Evolutionary conservation across 768 basidiomycete species (phyloP), one percentile per base, ranked within the genome.

Genomic region (Solioccasus polychromus): DNA sequence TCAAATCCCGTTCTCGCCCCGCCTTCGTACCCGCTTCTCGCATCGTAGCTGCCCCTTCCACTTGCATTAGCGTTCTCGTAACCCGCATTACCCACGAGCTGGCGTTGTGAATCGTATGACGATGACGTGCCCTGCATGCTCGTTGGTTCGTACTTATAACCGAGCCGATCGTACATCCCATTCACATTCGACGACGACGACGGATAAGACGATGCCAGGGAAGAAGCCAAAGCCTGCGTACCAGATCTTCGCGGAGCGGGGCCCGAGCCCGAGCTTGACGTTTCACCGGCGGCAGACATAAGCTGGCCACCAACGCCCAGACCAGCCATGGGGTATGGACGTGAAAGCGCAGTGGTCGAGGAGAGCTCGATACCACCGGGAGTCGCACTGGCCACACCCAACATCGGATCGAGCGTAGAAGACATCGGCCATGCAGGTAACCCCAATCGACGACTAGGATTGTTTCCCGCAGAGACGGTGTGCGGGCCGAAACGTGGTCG

Each of bases 341-440:
- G 51, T 7, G 56, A 30, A 36, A 44, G 55, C 3, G 40, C 22
- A n/a, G 9, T 46, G 29, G 48, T 30, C 11, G 43, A 42, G 3
- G 63, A 50, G 28, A 65, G 63, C 23, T 67, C 63, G 15, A 65
- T 54, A n/a, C 63, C 63, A 11, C 63, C 63, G 0, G 63, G 63
- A 7, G 63, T 59, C 14, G 54, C 63, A 32, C 63, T 65, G 8
- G 65, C 66, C 10, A 63, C 56, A n/a, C 51, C 61, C 35, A 65
- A 35, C 65, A 67, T 65, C 0, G 65, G 63, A 42, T 65, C 58
- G 23, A 63, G 28, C 0, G 58, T n/a, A 3, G 66, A 60, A 15
- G 63, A 15, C 5, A 63, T 61, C 12, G 63, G 63, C 63, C 66
- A 68, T 4, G 66, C 62, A 19, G 66, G 66, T 19, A 66, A 23